Base-by-base conservation (phyloP, 805 yeast species). In the Metschnikowia vanudenii region DNA sequence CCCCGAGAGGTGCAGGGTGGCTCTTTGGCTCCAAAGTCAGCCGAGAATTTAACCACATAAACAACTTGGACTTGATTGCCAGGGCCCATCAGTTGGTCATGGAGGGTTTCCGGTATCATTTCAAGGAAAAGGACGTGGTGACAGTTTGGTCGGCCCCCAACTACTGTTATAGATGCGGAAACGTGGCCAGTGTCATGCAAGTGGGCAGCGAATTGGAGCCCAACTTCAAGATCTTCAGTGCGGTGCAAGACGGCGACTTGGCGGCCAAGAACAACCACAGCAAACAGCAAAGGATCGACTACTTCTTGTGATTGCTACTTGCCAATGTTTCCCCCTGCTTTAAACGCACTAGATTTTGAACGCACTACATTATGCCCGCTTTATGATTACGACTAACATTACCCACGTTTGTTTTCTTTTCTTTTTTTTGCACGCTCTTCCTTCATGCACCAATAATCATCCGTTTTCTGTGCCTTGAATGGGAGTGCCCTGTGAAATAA, bases 1-100 rank as follows among this genome's bases (percentile, higher is more conserved):
- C 95, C 22, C 97, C 97, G 28, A 79, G 99, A 62, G 99, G 99
- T 51, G 99, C 99, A 0, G 99, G 99, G 11, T 92, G 98, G 98
- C 71, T 92, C 43, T 92, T 92, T 65, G 99, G 99, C 19, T 80
- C 90, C 37, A 85, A 86, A 64, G 97, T 94, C 19, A 94, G 96
- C 14, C 73, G 97, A 47, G 98, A 94, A 67, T 94, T 94, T 70
- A 94, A 92, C 69, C 96, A 94, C 66, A 95, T 92, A 45, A 92
- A 94, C 64, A 90, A 90, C 54, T 73, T 94, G 51, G 81, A 81
- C 54, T 73, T 92, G 56, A 90, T 92, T 48, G 97, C 99, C 10
- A 78, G 99, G 58, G 98, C 98, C 0, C 99, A 92, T 71, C 99
- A 92, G 68, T 79, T 92, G 65, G 98, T 94, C 17, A 95, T 94